phyloP scores from a whole-genome alignment of 176 grass and related monocot genomes.

The Alloteropsis semialata region DNA sequence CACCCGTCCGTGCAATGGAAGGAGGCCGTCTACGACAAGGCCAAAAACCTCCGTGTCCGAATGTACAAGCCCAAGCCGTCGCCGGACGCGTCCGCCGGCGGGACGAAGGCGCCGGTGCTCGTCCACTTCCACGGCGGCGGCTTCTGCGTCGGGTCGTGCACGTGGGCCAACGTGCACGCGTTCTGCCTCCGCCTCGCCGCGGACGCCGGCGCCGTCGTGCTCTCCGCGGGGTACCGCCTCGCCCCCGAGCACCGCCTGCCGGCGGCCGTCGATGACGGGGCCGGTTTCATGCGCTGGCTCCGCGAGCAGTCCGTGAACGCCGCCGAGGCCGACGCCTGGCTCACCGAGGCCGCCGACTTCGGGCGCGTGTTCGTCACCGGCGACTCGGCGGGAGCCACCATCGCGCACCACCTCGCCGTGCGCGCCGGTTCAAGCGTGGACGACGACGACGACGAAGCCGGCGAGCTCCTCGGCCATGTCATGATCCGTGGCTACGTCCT shows the following conservation, averaged over 20 bases:
- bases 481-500: constrained; percentile 45
- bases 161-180: constrained; percentile 74
- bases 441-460: too few species aligned
- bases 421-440: constrained; percentile 9
- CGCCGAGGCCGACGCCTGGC: too few species aligned
- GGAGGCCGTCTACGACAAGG: constrained; percentile 56
- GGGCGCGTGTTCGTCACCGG: constrained; percentile 65
- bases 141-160: constrained; percentile 81
- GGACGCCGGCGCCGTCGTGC: constrained; percentile 52
- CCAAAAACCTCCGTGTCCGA: constrained; percentile 58
- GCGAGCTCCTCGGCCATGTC: too few species aligned
- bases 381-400: constrained; percentile 74
- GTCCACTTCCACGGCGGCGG: constrained; percentile 86
- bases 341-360: constrained; percentile 60
- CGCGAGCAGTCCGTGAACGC: not conserved
- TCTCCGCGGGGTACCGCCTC: constrained; percentile 74
- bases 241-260: constrained; percentile 79
- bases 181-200: constrained; percentile 76
- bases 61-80: constrained; percentile 66
- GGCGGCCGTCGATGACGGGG: constrained; percentile 50
- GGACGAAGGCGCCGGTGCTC: constrained; percentile 39
- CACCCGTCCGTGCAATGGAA: constrained; percentile 59
- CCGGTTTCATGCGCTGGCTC: constrained; percentile 40
- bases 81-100: not conserved
- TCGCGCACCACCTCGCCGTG: constrained; percentile 73